Percentiles rank a stretch among this genome's conserved stretches.
These are phyloP conservation scores for Scheffersomyces stambukii DNA, from an alignment of 1,139 yeast species.

Conservation along the genomic window DNA sequence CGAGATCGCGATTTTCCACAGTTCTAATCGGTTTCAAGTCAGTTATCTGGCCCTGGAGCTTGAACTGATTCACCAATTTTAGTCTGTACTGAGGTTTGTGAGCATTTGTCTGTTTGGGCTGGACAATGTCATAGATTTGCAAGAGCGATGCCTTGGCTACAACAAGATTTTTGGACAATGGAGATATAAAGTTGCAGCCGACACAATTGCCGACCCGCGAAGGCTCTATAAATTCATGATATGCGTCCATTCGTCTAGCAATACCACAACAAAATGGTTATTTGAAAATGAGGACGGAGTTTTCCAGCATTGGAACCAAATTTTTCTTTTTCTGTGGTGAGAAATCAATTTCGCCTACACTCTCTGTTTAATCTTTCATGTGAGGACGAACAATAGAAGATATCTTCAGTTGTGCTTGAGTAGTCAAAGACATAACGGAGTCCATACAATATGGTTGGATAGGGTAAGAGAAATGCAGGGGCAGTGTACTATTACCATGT, in stretches of 20 bases:
- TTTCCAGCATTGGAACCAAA: no score
- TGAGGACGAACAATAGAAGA: no score
- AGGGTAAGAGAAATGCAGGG: no score
- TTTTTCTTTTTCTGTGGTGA: no score
- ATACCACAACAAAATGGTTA: no score
- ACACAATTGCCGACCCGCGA: slow-evolving; percentile 64
- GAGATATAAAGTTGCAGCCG: slow-evolving; percentile 58
- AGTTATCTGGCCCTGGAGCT: slow-evolving; percentile 66
- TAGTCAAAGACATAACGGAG: no score
- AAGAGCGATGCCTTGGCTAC: slow-evolving; percentile 71
- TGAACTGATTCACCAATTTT: slow-evolving; percentile 59
- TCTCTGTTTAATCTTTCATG: no score
- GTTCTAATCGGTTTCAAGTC: slow-evolving; percentile 55
- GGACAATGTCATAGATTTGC: slow-evolving; percentile 56
- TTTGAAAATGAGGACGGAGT: no score
- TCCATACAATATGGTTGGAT: no score
- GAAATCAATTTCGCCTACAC: no score
- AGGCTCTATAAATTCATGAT: slow-evolving; percentile 77
- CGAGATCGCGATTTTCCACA: slow-evolving; percentile 45
- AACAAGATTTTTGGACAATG: slow-evolving; percentile 50
- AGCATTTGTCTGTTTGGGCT: slow-evolving; percentile 16
- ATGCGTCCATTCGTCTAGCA: slow-evolving; percentile 90
- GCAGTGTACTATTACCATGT: no score
- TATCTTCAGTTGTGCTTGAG: no score
- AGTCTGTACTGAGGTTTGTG: slow-evolving; percentile 33